Evolutionary conservation across 2,329 filamentous ascomycete genomes (phyloP).

Genomic region (Dactylellina haptotyla): DNA sequence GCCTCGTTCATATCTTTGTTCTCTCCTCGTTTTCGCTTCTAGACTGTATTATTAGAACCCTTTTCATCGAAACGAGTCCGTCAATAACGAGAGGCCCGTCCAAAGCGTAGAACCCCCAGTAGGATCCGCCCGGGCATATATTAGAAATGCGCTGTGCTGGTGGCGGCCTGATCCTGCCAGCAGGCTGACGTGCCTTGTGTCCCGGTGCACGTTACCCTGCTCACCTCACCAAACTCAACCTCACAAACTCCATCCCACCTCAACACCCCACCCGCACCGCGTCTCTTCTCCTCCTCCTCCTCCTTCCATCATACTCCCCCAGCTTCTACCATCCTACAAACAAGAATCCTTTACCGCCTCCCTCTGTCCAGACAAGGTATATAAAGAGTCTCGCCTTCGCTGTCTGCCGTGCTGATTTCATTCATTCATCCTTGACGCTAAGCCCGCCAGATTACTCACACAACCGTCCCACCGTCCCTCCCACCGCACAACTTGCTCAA

Average conservation of each 20-base stretch:
- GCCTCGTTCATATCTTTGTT: conserved; percentile 13
- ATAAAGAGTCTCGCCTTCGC: not conserved
- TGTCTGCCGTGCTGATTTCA: too few species aligned
- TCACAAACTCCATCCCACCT: conserved; percentile 45
- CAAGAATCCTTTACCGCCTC: too few species aligned
- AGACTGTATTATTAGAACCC: conserved; percentile 54
- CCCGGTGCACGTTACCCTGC: not conserved
- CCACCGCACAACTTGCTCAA: conserved; percentile 16
- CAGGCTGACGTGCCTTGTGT: conserved; percentile 37
- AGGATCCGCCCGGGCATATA: conserved; percentile 19
- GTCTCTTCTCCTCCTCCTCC: conserved; percentile 10
- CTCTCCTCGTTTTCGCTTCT: conserved; percentile 25
- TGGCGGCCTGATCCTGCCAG: conserved; percentile 31
- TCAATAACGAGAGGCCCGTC: conserved; percentile 2
- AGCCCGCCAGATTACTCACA: conserved; percentile 7
- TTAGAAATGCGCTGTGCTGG: conserved; percentile 20
- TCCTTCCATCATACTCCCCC: conserved; percentile 6
- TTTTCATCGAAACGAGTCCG: conserved; percentile 29
- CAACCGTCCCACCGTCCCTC: conserved; percentile 1
- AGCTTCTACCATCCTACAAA: conserved; percentile 5
- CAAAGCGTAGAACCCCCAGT: conserved; percentile 2
- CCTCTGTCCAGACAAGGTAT: too few species aligned
- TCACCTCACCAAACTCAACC: conserved; percentile 39
- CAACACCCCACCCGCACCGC: not conserved
- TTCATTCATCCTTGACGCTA: not conserved